Percentiles rank a stretch among this genome's conserved stretches.
Evolutionary conservation across 305 asterid genomes (phyloP).

Genomic region (Lippia alba): DNA sequence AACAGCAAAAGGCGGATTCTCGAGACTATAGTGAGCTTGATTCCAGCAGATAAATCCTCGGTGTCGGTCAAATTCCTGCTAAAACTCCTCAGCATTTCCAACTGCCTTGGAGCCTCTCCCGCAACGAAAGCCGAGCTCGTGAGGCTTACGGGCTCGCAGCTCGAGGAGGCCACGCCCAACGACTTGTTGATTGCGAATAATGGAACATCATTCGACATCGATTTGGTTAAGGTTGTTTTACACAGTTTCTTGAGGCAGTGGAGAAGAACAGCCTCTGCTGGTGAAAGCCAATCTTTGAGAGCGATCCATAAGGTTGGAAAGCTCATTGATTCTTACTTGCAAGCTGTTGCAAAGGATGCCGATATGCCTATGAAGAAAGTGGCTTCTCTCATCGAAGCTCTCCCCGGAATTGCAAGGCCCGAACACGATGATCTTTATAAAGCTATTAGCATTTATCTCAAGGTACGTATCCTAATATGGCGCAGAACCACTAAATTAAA

Average conservation of each 20-base stretch:
- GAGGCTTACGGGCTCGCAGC: constrained; percentile 51
- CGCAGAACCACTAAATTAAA: no score
- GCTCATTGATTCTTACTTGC: constrained; percentile 58
- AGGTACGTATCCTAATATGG: constrained; percentile 36
- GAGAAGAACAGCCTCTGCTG: constrained; percentile 37
- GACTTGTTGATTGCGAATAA: constrained; percentile 42
- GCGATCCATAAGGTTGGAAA: constrained; percentile 45
- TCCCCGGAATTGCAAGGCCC: constrained; percentile 61
- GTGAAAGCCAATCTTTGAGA: constrained; percentile 33
- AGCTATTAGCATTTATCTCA: constrained; percentile 54
- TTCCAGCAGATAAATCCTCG: constrained; percentile 53
- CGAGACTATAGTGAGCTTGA: constrained; percentile 54
- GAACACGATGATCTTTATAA: constrained; percentile 62
- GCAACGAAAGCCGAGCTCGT: constrained; percentile 52
- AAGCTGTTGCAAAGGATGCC: constrained; percentile 51
- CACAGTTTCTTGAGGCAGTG: constrained; percentile 56
- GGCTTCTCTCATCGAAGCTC: constrained; percentile 48
- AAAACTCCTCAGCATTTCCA: constrained; percentile 47
- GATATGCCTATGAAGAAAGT: constrained; percentile 47
- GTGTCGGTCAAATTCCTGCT: constrained; percentile 57
- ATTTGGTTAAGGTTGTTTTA: constrained; percentile 46
- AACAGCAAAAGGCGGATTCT: constrained; percentile 45
- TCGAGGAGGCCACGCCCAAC: constrained; percentile 52
- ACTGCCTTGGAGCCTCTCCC: constrained; percentile 46
- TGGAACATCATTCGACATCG: constrained; percentile 38